A percentile compares a stretch with the other conserved stretches of the same genome.
Conservation (phyloP, 108 stramenopile species). For the Nitzschia sp. region DNA sequence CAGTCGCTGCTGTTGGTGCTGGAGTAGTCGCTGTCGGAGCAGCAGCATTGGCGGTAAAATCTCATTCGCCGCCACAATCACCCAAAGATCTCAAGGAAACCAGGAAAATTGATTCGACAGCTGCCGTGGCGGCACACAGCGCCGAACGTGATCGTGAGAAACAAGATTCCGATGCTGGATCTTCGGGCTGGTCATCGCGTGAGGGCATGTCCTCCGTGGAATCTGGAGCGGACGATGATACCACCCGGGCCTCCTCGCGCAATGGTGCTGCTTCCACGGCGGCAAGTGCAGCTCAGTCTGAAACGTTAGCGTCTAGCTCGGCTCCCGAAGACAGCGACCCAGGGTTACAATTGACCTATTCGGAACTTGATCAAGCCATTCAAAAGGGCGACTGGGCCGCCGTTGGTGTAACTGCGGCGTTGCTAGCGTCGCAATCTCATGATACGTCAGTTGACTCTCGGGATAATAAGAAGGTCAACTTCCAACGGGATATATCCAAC, state of each 20-base stretch:
- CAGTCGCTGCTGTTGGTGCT: constrained; percentile 16
- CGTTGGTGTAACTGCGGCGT: constrained; percentile 82
- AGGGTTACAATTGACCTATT: constrained; percentile 19
- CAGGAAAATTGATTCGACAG: background rate
- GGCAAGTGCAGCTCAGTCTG: constrained; percentile 15
- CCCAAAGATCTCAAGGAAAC: no score
- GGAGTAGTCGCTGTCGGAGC: constrained; percentile 10
- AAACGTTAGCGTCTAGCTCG: background rate
- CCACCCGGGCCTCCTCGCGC: constrained; percentile 16
- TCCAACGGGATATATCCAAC: constrained; percentile 30
- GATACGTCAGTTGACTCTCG: constrained; percentile 44
- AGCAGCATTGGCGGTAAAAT: background rate
- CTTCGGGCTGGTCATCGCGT: constrained; percentile 59
- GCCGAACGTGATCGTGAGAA: background rate
- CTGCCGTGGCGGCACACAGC: background rate
- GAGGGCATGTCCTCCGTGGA: constrained; percentile 47
- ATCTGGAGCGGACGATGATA: constrained; percentile 26
- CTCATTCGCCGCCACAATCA: no score
- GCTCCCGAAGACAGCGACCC: constrained; percentile 14
- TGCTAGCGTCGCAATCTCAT: constrained; percentile 55
- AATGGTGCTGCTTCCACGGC: constrained; percentile 35
- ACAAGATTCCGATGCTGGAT: constrained; percentile 41
- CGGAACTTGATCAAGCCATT: constrained; percentile 76
- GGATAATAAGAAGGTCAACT: constrained; percentile 29
- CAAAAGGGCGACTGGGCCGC: constrained; percentile 89